Percentiles rank a stretch among this genome's conserved stretches.
Evolutionary conservation across 345 rosid species (phyloP).

Genomic region (Cardamine chenopodiifolia): DNA sequence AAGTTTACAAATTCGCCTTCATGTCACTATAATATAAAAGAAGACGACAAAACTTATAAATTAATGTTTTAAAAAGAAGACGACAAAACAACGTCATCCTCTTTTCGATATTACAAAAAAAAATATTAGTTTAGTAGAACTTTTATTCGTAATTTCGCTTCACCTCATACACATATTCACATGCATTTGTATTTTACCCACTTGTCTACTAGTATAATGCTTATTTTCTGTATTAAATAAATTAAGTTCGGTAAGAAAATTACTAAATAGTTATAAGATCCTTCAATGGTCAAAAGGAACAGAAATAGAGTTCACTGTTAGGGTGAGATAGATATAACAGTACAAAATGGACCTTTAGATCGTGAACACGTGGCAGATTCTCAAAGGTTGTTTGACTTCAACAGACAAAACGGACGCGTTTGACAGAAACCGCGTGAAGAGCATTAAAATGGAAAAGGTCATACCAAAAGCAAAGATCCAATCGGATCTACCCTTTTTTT

Average conservation of each 20-base stretch:
- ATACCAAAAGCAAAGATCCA: constrained; percentile 18
- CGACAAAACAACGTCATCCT: constrained; percentile 18
- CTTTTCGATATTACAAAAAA: constrained; percentile 3
- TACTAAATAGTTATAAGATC: background rate
- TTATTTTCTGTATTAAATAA: background rate
- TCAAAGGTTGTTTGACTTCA: constrained; percentile 2
- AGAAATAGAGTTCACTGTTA: constrained; percentile 13
- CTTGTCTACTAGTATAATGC: background rate
- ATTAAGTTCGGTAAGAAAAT: background rate
- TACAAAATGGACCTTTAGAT: background rate
- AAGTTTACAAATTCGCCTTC: no score
- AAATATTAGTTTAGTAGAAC: background rate
- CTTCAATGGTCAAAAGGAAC: background rate
- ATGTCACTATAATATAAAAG: no score
- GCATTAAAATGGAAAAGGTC: constrained; percentile 23
- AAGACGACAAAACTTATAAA: no score
- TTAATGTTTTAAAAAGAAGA: no score
- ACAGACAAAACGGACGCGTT: constrained; percentile 14
- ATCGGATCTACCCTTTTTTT: background rate
- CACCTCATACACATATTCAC: constrained; percentile 15
- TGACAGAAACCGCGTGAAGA: constrained; percentile 36
- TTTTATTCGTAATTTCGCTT: constrained; percentile 6
- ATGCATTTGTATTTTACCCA: constrained; percentile 31
- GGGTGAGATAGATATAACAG: background rate
- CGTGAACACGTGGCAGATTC: constrained; percentile 1